Evolutionary conservation across 2,329 filamentous ascomycete genomes (phyloP).

Genomic region (Neofusicoccum ribis): DNA sequence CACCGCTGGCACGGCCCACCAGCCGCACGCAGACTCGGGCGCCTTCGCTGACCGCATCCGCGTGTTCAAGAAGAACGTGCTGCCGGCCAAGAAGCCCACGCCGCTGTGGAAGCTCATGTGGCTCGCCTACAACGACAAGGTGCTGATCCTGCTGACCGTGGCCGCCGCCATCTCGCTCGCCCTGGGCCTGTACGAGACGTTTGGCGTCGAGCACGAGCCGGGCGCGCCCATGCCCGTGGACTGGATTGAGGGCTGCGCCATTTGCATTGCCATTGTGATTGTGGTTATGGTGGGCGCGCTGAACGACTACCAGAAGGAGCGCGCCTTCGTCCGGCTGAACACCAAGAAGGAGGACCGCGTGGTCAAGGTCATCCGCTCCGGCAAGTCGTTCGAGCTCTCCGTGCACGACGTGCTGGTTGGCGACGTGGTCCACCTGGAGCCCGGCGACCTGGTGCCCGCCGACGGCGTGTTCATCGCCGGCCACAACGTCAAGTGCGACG

Average conservation of each 20-base stretch:
- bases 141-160: constrained; percentile 69
- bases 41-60: constrained; percentile 65
- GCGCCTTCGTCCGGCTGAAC: constrained; percentile 36
- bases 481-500: constrained; percentile 68
- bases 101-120: constrained; percentile 71
- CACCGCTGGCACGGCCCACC: constrained; percentile 8
- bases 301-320: constrained; percentile 41
- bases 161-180: constrained; percentile 73
- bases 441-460: constrained; percentile 69
- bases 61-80: constrained; percentile 67
- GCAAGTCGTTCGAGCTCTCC: constrained; percentile 63
- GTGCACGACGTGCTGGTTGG: constrained; percentile 69
- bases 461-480: constrained; percentile 70
- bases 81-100: constrained; percentile 71
- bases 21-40: constrained; percentile 8
- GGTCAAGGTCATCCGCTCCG: constrained; percentile 58
- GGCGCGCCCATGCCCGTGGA: constrained; percentile 30
- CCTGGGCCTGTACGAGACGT: constrained; percentile 67
- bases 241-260: constrained; percentile 40
- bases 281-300: constrained; percentile 39
- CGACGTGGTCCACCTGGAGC: constrained; percentile 68
- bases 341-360: constrained; percentile 38
- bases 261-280: constrained; percentile 39
- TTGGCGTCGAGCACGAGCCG: constrained; percentile 37
- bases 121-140: constrained; percentile 82